Evolutionary conservation across 352 stramenopile species (phyloP), one percentile per base, ranked within the genome.

Genomic region (Phytopythium helicoides): DNA sequence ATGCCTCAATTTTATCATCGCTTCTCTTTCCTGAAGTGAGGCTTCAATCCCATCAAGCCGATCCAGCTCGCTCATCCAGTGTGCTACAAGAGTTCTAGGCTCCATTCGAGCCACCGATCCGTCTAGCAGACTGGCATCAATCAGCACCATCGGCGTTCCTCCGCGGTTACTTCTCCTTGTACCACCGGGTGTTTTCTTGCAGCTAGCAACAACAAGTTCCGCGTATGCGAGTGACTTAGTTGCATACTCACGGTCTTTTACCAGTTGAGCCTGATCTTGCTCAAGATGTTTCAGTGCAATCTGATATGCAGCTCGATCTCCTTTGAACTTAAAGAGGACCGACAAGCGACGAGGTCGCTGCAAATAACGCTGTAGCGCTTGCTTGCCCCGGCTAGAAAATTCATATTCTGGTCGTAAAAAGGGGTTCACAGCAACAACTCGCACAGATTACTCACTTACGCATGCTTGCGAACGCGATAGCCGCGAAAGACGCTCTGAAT

Each of bases 401-500:
- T n/a, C 2, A 34, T 9, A 3, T 48, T 16, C 23, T 21, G 41
- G 31, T 26, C 26, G 40, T 0, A 12, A n/a, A 12, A n/a, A 18
- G 18, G 18, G 38, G 38, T 45, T 3, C 26, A 21, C 3, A 26
- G 18, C n/a, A 5, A 26, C 18, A 26, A 1, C 8, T 16, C 8
- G 15, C 18, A 14, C 18, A 26, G 14, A 6, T 12, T 23, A 37
- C 25, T 0, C 53, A 42, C 37, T 34, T 47, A 60, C 37, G 48
- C 55, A 31, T 70, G 54, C 31, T 78, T 71, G 5, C 66, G 56
- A 1, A 70, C 47, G 14, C 66, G 61, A 46, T 66, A 67, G 21
- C 74, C 73, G 15, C 75, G 73, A 31, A 75, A 81, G 6, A 73
- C 35, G 10, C 71, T 64, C 51, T 89, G 75, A 15, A 89, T 73